Evolutionary conservation across 1,139 yeast species (phyloP).

Genomic region (Debaryomyces subglobosus): DNA sequence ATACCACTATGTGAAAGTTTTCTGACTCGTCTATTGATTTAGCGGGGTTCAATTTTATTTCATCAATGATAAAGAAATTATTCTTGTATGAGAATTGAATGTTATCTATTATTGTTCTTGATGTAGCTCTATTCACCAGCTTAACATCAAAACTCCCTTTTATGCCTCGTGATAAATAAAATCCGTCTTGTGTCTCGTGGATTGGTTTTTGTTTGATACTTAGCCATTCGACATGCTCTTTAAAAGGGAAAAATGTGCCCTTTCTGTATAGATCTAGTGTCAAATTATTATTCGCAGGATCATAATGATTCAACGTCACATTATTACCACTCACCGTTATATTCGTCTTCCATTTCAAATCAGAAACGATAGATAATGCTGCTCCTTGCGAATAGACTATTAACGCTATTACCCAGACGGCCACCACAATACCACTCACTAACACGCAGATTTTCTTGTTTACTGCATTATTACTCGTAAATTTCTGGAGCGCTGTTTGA

Average conservation of each 20-base stretch:
- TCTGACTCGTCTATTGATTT: constrained; percentile 28
- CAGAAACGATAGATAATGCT: constrained; percentile 23
- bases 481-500: constrained; percentile 26
- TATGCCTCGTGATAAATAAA: constrained; percentile 28
- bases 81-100: constrained; percentile 36
- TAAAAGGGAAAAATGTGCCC: constrained; percentile 26
- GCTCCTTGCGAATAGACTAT: constrained; percentile 34
- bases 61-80: constrained; percentile 27
- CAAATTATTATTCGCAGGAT: constrained; percentile 30
- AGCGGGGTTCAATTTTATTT: constrained; percentile 38
- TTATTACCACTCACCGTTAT: constrained; percentile 32
- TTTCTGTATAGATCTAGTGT: constrained; percentile 30
- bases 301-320: constrained; percentile 36
- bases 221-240: constrained; percentile 33
- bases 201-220: constrained; percentile 34
- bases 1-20: constrained; percentile 36
- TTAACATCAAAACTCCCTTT: constrained; percentile 21
- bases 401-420: constrained; percentile 33
- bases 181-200: constrained; percentile 28
- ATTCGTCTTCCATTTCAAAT: constrained; percentile 32
- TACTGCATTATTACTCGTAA: constrained; percentile 18
- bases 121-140: constrained; percentile 24
- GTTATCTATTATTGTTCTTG: constrained; percentile 23
- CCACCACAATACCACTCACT: constrained; percentile 8
- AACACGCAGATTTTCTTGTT: constrained; percentile 13